Conservation (phyloP, 495 filamentous ascomycete species). For the Cladorrhinum samala region DNA sequence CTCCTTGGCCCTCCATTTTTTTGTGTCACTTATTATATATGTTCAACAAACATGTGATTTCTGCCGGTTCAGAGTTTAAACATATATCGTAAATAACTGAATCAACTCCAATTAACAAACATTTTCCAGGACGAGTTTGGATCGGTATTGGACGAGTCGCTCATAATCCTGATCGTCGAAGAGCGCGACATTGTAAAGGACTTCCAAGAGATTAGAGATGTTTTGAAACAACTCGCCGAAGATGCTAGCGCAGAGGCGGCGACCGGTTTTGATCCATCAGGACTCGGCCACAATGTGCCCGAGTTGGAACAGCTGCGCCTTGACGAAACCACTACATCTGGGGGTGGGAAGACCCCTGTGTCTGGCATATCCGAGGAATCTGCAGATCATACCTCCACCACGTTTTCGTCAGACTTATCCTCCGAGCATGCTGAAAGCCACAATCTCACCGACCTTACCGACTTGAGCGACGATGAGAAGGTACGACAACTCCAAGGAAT, state of each 20-base stretch:
- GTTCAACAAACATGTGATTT: too few relatives aligned
- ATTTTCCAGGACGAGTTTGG: conserved; percentile 23
- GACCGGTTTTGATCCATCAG: conserved; percentile 73
- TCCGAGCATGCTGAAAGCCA: conserved; percentile 15
- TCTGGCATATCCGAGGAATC: too few relatives aligned
- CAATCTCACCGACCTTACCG: conserved; percentile 32
- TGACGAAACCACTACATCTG: conserved; percentile 16
- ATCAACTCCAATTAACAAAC: neutral
- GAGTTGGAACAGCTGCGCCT: conserved; percentile 9
- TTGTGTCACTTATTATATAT: too few relatives aligned
- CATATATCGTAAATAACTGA: conserved; percentile 1
- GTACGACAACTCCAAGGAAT: conserved; percentile 53
- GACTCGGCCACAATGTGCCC: conserved; percentile 38
- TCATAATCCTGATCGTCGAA: conserved; percentile 27
- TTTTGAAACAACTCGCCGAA: conserved; percentile 53
- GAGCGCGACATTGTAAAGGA: conserved; percentile 58
- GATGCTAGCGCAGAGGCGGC: conserved; percentile 58
- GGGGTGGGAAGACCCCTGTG: conserved; percentile 7
- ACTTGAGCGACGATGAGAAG: conserved; percentile 52
- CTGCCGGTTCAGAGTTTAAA: neutral
- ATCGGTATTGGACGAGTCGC: conserved; percentile 23
- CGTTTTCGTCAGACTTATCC: conserved; percentile 27
- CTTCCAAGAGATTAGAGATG: conserved; percentile 55
- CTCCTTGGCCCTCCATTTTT: too few relatives aligned
- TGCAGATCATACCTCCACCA: conserved; percentile 18